Evolutionary conservation across 2,329 filamentous ascomycete species (phyloP), one percentile per base, ranked within the genome.

Genomic region (Fusarium pininemorale): DNA sequence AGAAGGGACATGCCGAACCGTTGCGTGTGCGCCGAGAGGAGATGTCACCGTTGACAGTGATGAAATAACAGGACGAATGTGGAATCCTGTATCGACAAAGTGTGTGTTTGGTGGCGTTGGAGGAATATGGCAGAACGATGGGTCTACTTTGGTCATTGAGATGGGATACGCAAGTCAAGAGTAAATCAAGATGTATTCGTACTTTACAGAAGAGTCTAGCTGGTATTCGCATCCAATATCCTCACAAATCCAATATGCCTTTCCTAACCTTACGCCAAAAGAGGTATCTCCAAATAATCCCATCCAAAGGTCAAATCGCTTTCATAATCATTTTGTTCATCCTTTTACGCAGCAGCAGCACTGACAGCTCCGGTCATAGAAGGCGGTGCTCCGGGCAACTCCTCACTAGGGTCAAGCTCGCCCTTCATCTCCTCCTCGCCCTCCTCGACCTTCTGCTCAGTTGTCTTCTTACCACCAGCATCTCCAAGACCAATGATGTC

Each of bases 401-500:
- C 78, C 47, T 82, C 79, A 15, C 79, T 79, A 2, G 81, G 80
- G 22, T 83, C 83, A 7, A 83, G 72, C 51, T 83, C 80, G 11
- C 76, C 79, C 73, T 81, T 78, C 79, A 83, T 82, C 39, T 78
- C 72, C 39, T 77, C 68, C n/a, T 84, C 82, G 13, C 78, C 77
- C 15, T 82, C 79, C 26, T 83, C 82, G 16, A 83, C 79, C 70
- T 82, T 78, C 61, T 81, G 66, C 16, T 75, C 63, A 4, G 75
- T 69, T 0, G 80, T 77, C 75, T 82, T 81, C 14, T 74, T 70
- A 7, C 81, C 79, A 12, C 69, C 77, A 6, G 75, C 67, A 4
- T 81, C 80, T 0, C 82, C 88, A 70, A 89, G 81, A 13, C 87
- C 88, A 6, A 88, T 83, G 26, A 86, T 81, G 56, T 90, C 85